These are phyloP conservation scores for Omphalotus guepiniiformis DNA, from an alignment of 768 basidiomycete genomes.

Conservation along the genomic window DNA sequence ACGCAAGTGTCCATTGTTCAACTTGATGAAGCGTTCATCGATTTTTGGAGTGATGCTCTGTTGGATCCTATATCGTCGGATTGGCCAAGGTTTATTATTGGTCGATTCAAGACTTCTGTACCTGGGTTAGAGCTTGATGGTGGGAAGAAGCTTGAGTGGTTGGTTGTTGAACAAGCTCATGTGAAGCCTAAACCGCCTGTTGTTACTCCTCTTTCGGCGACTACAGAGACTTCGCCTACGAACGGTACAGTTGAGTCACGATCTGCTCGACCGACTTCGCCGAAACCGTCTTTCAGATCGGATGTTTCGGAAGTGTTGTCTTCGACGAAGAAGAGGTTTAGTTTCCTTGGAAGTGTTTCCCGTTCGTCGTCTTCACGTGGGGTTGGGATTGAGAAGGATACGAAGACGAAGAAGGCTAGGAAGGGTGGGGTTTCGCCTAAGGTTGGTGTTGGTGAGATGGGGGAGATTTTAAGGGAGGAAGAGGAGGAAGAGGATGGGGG, in stretches of 20 bases:
- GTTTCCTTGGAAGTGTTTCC: constrained; percentile 53
- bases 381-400: constrained; percentile 22
- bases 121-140: constrained; percentile 20
- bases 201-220: constrained; percentile 21
- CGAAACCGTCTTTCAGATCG: too few species aligned
- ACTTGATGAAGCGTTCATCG: constrained; percentile 77
- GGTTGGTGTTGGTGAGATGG: constrained; percentile 64
- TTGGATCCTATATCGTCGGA: constrained; percentile 59
- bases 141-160: constrained; percentile 51
- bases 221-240: background rate
- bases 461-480: constrained; percentile 61
- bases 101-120: constrained; percentile 52
- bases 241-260: background rate
- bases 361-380: too few species aligned
- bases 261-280: constrained; percentile 31
- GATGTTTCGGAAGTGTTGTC: too few species aligned
- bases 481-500: constrained; percentile 25
- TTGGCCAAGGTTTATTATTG: constrained; percentile 71
- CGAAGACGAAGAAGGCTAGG: constrained; percentile 30
- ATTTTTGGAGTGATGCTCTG: constrained; percentile 77
- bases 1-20: constrained; percentile 46
- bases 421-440: constrained; percentile 26
- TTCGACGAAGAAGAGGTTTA: constrained; percentile 59
- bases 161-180: constrained; percentile 65
- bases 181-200: constrained; percentile 32